Evolutionary conservation across 2,329 filamentous ascomycete species (phyloP).

Genomic region (Scedosporium boydii): DNA sequence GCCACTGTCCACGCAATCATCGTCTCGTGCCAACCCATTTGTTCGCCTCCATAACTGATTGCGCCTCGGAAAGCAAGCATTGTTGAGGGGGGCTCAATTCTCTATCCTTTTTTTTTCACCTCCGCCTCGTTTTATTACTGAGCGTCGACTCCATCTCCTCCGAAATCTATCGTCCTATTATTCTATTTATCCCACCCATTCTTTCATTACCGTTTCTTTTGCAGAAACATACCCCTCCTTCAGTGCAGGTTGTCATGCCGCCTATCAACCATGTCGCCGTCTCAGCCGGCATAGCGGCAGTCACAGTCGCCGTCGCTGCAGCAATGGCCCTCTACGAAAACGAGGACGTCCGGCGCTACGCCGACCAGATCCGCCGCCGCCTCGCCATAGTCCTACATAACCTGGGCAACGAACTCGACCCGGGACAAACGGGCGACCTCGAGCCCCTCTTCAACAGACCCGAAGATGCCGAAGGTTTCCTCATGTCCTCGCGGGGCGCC

Average conservation of each 20-base stretch:
- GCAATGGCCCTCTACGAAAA: conserved; percentile 55
- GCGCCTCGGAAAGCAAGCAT: background rate
- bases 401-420: conserved; percentile 47
- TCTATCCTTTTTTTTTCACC: background rate
- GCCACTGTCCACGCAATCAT: conserved; percentile 7
- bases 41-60: background rate
- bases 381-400: conserved; percentile 51
- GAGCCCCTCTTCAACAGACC: conserved; percentile 55
- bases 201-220: background rate
- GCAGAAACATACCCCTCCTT: background rate
- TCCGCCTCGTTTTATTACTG: background rate
- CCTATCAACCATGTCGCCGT: conserved; percentile 44
- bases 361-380: conserved; percentile 50
- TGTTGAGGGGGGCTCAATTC: background rate
- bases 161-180: background rate
- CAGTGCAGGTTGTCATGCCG: conserved; percentile 31
- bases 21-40: background rate
- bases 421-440: conserved; percentile 24
- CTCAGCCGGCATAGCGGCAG: conserved; percentile 49
- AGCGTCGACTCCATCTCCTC: background rate
- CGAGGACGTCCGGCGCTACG: conserved; percentile 52
- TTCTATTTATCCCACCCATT: background rate
- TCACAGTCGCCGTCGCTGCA: conserved; percentile 46
- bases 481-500: conserved; percentile 36
- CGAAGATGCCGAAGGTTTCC: conserved; percentile 56